Conservation (phyloP, 306 rosid genomes). For the Prunus salicina region DNA sequence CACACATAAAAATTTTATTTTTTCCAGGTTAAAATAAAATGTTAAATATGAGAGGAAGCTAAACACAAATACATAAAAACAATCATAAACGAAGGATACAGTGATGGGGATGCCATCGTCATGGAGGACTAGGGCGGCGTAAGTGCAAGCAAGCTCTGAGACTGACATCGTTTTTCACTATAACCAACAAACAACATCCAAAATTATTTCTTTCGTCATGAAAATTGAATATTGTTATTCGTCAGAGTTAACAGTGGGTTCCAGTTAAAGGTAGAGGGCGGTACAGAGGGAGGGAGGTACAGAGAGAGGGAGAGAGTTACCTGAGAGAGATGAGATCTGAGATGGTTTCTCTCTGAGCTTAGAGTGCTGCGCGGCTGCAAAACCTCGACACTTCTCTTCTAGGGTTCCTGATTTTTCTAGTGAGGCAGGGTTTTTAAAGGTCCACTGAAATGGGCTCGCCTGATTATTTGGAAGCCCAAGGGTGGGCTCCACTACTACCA, state of each 20-base stretch:
- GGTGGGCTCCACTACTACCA: background rate
- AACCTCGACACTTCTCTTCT: background rate
- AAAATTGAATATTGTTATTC: background rate
- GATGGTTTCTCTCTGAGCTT: background rate
- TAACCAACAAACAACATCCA: background rate
- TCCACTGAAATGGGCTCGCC: background rate
- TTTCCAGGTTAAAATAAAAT: background rate
- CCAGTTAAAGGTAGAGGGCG: background rate
- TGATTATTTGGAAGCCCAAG: background rate
- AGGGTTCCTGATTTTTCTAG: slow-evolving; percentile 11
- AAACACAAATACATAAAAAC: background rate
- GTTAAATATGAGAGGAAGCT: background rate
- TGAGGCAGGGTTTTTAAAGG: background rate
- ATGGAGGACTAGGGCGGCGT: slow-evolving; percentile 61
- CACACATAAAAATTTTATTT: background rate
- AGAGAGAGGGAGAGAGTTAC: background rate
- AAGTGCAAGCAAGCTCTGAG: slow-evolving; percentile 61
- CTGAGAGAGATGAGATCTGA: slow-evolving; percentile 13
- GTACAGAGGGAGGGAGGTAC: background rate
- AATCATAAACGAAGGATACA: slow-evolving; percentile 37
- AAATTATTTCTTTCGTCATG: background rate
- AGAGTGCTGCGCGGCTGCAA: slow-evolving; percentile 11
- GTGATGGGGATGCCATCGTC: slow-evolving; percentile 59
- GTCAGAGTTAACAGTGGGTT: background rate
- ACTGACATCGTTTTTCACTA: slow-evolving; percentile 43